These are phyloP conservation scores for Hortaea werneckii DNA, from an alignment of 2,329 filamentous ascomycete species.

Conservation along the genomic window DNA sequence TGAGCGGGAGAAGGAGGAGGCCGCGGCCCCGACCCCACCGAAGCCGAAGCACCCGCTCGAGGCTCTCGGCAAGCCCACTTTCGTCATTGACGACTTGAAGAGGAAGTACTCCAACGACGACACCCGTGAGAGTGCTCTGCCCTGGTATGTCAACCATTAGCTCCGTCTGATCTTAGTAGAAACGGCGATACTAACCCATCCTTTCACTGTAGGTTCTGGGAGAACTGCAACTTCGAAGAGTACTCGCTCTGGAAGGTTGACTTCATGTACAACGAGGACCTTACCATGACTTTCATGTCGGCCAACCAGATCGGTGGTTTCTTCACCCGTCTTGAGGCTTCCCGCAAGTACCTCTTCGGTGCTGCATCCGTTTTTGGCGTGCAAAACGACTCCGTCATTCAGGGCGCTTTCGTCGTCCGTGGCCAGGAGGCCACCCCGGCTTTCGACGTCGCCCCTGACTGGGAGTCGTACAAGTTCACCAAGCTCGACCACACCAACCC, in stretches of 20 bases:
- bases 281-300: conserved; percentile 97
- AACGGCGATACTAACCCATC: neutral
- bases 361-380: conserved; percentile 77
- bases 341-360: conserved; percentile 97
- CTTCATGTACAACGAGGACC: conserved; percentile 99
- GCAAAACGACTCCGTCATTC: conserved; percentile 81
- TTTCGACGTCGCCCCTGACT: conserved; percentile 95
- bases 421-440: conserved; percentile 77
- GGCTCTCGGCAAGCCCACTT: conserved; percentile 64
- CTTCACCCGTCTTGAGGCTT: conserved; percentile 92
- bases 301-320: conserved; percentile 97
- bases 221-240: conserved; percentile 86
- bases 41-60: conserved; percentile 98
- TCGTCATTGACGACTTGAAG: conserved; percentile 93
- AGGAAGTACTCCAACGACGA: conserved; percentile 97
- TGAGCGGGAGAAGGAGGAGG: conserved; percentile 48
- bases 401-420: conserved; percentile 90
- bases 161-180: neutral
- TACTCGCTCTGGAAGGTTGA: conserved; percentile 90
- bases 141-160: conserved; percentile 45
- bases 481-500: conserved; percentile 86
- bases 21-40: conserved; percentile 54
- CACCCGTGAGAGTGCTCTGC: conserved; percentile 67
- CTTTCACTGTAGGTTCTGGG: conserved; percentile 58
- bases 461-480: conserved; percentile 89